Evolutionary conservation across 2,329 filamentous ascomycete species (phyloP), one percentile per base, ranked within the genome.

Genomic region (Trichoderma sp.): DNA sequence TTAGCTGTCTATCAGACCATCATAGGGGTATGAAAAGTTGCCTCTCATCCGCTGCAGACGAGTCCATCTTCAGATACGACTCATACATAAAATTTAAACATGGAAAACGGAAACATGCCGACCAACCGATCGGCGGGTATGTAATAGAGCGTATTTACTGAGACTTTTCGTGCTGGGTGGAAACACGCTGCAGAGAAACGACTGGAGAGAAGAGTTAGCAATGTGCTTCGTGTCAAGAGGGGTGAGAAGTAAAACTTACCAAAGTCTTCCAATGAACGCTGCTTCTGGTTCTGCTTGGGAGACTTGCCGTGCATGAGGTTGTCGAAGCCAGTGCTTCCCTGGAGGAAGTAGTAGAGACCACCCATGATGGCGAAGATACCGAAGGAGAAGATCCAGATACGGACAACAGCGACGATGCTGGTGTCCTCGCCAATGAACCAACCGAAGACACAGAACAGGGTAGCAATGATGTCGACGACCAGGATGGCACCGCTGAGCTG

Each of bases 231-330:
- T 15, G 21, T n/a, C 6, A 7, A 54, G 21, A 65, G n/a, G 43
- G 17, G 54, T 14, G 26, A n/a, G n/a, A 43, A 28, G 15, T 30
- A 21, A 66, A 68, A 84, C 88, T 85, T 88, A 92, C 90, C 88
- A 74, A 96, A 96, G 81, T 96, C 92, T 83, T 96, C 92, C 69
- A 94, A 84, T 52, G 89, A 91, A 72, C 91, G 85, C 81, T 94
- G 91, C 85, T 92, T 93, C 79, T 89, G 85, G 80, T 87, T 89
- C 78, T 89, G 88, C 84, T 93, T 92, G 70, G 87, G 87, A 68
- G 88, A 90, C 83, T 93, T 93, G 76, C 92, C 91, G 81, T 96
- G 92, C 90, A 96, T 95, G 69, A 96, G 83, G 82, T 95, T 94
- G 80, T 96, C 91, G 78, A 96, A 96, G 68, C 89, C 89, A 68